Evolutionary conservation across 1,284 basidiomycete genomes (phyloP), one percentile per base, ranked within the genome.

Genomic region (Baeospora myosura): DNA sequence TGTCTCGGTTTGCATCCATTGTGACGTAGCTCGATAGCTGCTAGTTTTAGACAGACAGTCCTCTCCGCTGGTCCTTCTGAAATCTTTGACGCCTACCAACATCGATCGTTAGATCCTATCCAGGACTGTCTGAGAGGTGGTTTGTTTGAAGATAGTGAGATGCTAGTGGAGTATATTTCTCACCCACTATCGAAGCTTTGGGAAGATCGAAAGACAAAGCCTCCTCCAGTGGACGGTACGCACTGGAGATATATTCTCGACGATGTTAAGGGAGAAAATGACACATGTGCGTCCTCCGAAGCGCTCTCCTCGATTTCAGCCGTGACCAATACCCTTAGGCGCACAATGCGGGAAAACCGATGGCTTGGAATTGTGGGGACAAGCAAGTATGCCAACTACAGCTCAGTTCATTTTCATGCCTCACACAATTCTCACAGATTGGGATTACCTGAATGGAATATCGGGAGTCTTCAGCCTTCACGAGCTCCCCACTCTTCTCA

Each of bases 161-260:
- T 25, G 22, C 31, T 11, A 11, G 44, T 5, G 7, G 49, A 41
- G 5, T 57, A 54, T 40, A 18, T 60, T 2, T 50, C 48, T 8
- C n/a, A 44, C 16, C 55, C 61, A 6, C 22, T 62, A 1, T 18
- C 8, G 3, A 36, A 43, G 8, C 46, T 59, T 10, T 52, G 52
- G 41, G 45, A 52, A 28, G 50, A 52, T 31, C 56, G 61, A 16
- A 54, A 58, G 25, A 29, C 43, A 8, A 52, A 54, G 30, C 44
- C 42, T 17, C n/a, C n/a, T n/a, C n/a, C n/a, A n/a, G 48, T 51
- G 6, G 38, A 29, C 18, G 51, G 48, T 36, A 34, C 49, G 1
- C 49, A 53, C 38, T 60, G 54, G 53, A 49, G 37, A 12, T 50
- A 52, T n/a, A 52, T 68, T 33, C 50, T 66, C 7, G 52, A 60